Evolutionary conservation across 768 basidiomycete species (phyloP).

Genomic region (Rhodotorula taiwanensis): DNA sequence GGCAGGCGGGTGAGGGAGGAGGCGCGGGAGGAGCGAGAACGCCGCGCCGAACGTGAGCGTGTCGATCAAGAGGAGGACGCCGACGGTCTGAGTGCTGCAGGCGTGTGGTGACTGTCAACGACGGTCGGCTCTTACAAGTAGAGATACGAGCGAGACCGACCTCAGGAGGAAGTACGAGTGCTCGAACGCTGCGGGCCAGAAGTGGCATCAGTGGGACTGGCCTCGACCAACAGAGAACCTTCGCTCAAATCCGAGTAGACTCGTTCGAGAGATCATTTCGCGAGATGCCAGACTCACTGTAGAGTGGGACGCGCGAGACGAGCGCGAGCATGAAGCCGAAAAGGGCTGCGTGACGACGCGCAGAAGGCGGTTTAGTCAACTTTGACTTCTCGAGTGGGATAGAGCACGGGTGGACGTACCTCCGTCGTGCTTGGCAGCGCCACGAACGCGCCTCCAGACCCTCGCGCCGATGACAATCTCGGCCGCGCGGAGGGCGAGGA

Average conservation of each 20-base stretch:
- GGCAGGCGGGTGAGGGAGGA: constrained; percentile 20
- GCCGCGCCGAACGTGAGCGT: constrained; percentile 20
- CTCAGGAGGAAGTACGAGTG: constrained; percentile 34
- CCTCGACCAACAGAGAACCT: too few relatives aligned
- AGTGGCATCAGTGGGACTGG: neutral
- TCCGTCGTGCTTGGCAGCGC: constrained; percentile 15
- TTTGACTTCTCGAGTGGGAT: neutral
- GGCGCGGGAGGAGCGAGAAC: constrained; percentile 19
- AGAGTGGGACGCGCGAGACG: constrained; percentile 24
- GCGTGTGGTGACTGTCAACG: too few relatives aligned
- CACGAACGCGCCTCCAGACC: constrained; percentile 16
- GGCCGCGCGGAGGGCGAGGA: constrained; percentile 17
- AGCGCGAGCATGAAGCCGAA: constrained; percentile 26
- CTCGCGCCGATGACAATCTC: constrained; percentile 13
- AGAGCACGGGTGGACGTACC: constrained; percentile 5
- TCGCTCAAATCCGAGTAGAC: neutral
- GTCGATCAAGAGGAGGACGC: constrained; percentile 30
- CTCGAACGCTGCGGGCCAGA: constrained; percentile 17
- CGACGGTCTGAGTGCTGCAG: constrained; percentile 6
- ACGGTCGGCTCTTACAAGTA: too few relatives aligned
- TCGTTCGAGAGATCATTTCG: neutral
- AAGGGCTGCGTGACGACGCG: neutral
- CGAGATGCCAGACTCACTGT: constrained; percentile 7
- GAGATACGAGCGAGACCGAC: constrained; percentile 4
- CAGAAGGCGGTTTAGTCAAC: neutral